These are phyloP conservation scores for Silybum marianum DNA, from an alignment of 129 eudicot genomes.

Conservation along the genomic window DNA sequence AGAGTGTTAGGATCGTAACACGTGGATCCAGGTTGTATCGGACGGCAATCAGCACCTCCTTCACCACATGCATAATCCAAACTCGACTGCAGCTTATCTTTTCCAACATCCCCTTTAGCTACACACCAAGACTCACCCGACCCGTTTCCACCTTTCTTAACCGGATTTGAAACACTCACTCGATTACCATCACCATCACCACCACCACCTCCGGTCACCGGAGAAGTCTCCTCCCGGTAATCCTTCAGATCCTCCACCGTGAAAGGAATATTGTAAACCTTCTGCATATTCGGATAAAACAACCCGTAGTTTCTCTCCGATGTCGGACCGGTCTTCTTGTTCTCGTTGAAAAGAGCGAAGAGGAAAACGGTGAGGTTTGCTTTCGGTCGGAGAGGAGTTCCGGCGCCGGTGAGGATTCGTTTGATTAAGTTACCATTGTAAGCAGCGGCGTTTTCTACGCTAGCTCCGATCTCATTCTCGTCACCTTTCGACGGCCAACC, in stretches of 20 bases:
- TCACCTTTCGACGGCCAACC: conserved; percentile 99
- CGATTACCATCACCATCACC: background rate
- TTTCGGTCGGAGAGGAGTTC: conserved; percentile 76
- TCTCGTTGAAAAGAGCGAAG: conserved; percentile 89
- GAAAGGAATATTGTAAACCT: conserved; percentile 75
- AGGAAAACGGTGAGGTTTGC: conserved; percentile 79
- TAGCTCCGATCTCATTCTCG: conserved; percentile 70
- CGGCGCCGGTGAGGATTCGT: conserved; percentile 74
- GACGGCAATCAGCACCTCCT: conserved; percentile 92
- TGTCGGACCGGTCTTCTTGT: conserved; percentile 65
- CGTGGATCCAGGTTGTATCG: conserved; percentile 88
- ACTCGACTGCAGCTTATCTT: conserved; percentile 69
- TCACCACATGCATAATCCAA: conserved; percentile 94
- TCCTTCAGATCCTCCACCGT: conserved; percentile 58
- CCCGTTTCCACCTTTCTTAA: conserved; percentile 30
- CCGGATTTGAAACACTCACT: conserved; percentile 40
- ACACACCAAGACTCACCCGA: conserved; percentile 84
- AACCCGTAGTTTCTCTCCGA: conserved; percentile 89
- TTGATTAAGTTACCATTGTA: conserved; percentile 69
- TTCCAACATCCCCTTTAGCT: conserved; percentile 60
- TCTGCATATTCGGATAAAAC: conserved; percentile 71
- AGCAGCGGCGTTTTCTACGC: conserved; percentile 69
- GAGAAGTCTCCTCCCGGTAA: conserved; percentile 33
- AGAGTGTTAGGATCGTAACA: conserved; percentile 89
- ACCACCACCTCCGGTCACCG: conserved; percentile 33